These are phyloP conservation scores for Penicillium verhagenii DNA, from an alignment of 495 filamentous ascomycete species.

Conservation along the genomic window DNA sequence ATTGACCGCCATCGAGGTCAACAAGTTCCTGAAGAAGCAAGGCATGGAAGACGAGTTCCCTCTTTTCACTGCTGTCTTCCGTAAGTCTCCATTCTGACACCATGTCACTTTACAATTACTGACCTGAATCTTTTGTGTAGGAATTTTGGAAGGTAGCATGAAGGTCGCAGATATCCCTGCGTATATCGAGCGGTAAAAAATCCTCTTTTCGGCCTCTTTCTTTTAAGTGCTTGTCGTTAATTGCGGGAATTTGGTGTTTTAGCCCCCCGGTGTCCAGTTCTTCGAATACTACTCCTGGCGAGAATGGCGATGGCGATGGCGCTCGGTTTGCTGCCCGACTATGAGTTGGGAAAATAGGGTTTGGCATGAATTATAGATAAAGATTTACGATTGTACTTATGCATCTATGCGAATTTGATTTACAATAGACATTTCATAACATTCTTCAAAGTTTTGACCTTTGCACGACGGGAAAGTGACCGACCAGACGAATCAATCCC, in stretches of 20 bases:
- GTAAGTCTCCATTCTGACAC: constrained; percentile 27
- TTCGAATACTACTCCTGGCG: constrained; percentile 16
- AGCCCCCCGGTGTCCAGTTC: constrained; percentile 23
- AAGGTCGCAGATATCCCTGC: constrained; percentile 43
- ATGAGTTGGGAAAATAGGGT: constrained; percentile 14
- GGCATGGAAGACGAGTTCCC: constrained; percentile 82
- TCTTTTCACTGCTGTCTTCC: constrained; percentile 81
- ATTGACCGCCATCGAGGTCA: constrained; percentile 85
- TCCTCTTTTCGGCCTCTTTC: constrained; percentile 15
- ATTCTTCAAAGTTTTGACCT: too few species aligned
- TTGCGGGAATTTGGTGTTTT: constrained; percentile 23
- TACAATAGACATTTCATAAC: too few species aligned
- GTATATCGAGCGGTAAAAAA: constrained; percentile 48
- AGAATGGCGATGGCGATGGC: constrained; percentile 19
- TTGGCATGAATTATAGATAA: constrained; percentile 16
- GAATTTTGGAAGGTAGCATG: constrained; percentile 43
- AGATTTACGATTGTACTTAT: constrained; percentile 20
- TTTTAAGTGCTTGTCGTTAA: constrained; percentile 32
- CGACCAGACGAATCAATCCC: too few species aligned
- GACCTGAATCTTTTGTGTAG: constrained; percentile 16
- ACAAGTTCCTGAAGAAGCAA: constrained; percentile 76
- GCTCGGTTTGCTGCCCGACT: constrained; percentile 26
- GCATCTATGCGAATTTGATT: constrained; percentile 16
- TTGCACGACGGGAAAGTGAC: too few species aligned
- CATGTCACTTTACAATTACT: not conserved